Evolutionary conservation across 331 rosid species (phyloP).

Genomic region (Erythrophleum ivorense): DNA sequence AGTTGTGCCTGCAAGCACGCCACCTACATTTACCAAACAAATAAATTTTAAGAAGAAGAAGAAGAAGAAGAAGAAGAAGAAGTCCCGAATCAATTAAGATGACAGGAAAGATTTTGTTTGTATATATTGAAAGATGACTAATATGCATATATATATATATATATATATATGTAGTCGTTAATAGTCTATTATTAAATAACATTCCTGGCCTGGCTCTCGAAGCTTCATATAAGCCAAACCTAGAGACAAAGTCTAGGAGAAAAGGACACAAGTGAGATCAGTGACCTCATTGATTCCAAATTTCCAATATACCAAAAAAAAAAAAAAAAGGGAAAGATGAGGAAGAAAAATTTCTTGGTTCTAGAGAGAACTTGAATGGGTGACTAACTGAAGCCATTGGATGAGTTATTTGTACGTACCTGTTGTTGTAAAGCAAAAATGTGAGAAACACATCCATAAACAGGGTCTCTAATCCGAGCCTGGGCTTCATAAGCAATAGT

Average conservation of each 20-base stretch:
- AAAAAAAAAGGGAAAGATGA: background rate
- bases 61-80: no score
- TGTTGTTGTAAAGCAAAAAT: slow-evolving; percentile 91
- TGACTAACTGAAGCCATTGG: no score
- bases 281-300: background rate
- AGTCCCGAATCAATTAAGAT: background rate
- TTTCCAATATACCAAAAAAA: background rate
- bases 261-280: background rate
- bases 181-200: background rate
- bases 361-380: no score
- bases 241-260: background rate
- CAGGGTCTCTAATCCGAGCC: slow-evolving; percentile 87
- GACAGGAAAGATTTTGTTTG: background rate
- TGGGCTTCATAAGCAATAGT: slow-evolving; percentile 94
- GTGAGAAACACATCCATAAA: slow-evolving; percentile 90
- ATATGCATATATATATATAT: no score
- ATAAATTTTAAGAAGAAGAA: background rate
- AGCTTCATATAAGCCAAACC: slow-evolving; percentile 15
- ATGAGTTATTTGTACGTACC: slow-evolving; percentile 39
- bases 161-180: background rate
- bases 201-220: background rate
- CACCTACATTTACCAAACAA: slow-evolving; percentile 52
- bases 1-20: slow-evolving; percentile 80
- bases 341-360: background rate
- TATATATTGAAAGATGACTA: background rate